Conservation (phyloP, 768 basidiomycete genomes). For the Suillus subluteus region DNA sequence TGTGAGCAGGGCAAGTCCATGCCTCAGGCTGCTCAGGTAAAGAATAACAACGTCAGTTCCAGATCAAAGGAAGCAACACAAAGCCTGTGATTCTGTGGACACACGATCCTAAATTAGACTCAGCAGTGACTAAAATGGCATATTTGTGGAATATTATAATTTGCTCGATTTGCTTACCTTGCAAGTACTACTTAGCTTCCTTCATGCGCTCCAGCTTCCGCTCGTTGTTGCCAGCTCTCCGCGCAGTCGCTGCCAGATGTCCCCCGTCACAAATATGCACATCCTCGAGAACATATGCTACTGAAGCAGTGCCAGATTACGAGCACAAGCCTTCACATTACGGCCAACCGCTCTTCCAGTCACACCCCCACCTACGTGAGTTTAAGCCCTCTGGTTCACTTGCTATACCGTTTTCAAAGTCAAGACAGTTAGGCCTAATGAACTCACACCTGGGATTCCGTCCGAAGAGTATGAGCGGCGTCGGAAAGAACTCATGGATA, state of each 20-base stretch:
- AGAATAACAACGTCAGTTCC: conserved; percentile 4
- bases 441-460: conserved; percentile 84
- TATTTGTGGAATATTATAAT: conserved; percentile 6
- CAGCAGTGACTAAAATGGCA: neutral
- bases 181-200: conserved; percentile 4
- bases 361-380: conserved; percentile 83
- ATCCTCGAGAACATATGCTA: conserved; percentile 36
- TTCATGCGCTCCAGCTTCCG: conserved; percentile 28
- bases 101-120: conserved; percentile 5
- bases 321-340: conserved; percentile 69
- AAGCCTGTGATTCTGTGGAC: conserved; percentile 3
- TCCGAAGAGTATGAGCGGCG: conserved; percentile 76
- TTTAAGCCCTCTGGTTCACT: conserved; percentile 14
- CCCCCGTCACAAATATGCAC: conserved; percentile 1
- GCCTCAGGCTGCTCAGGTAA: conserved; percentile 11
- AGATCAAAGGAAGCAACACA: conserved; percentile 7
- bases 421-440: conserved; percentile 54
- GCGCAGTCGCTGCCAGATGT: conserved; percentile 1
- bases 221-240: conserved; percentile 15
- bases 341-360: conserved; percentile 77
- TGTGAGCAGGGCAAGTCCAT: conserved; percentile 27
- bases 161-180: neutral
- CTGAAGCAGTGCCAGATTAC: conserved; percentile 29
- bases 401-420: conserved; percentile 11
- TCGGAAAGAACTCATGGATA: conserved; percentile 69